Base-by-base conservation (phyloP, 768 basidiomycete species). In the Calvatia gigantea region DNA sequence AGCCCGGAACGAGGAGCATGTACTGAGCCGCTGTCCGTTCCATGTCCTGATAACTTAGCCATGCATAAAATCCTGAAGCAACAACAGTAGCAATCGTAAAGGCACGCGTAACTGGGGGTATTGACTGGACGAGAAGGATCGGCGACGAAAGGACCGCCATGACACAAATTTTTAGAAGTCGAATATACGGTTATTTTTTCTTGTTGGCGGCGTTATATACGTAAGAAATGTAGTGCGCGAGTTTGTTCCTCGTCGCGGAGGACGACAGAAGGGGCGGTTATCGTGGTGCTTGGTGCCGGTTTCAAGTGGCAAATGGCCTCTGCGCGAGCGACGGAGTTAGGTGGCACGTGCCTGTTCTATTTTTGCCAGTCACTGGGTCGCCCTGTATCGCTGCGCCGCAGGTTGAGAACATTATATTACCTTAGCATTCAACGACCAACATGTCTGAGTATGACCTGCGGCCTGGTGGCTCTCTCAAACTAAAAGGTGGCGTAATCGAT, bases 371-470 rank as follows among this genome's bases (percentile, higher is more conserved):
- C 29, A n/a, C n/a, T n/a, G n/a, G n/a, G n/a, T 33, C 33, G 19
- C 19, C 39, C 32, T 49, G 32, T 19, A 51, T 14, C 5, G 35
- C 17, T n/a, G 35, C 12, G 35, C 5, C 1, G 14, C 35, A 37
- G n/a, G 19, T 21, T 21, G 17, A 21, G 21, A 7, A 23, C 23
- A 21, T 42, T 37, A 33, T 52, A 51, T 46, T 29, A 37, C 38
- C 38, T 61, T 65, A 62, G 38, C 44, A 54, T 61, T 62, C 51
- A 47, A 53, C 45, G 12, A 56, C 66, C 54, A 54, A 61, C 72
- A 92, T 92, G 88, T 85, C 87, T 55, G 90, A 89, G 70, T 94
- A 95, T 71, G 84, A 89, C 73, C 77, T 89, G 71, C 85, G 85
- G 68, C 86, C 90, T 53, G 89, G 91, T 45, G 92, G 93, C 67